Evolutionary conservation across 2,329 filamentous ascomycete species (phyloP).

Genomic region (Penicillium sp.): DNA sequence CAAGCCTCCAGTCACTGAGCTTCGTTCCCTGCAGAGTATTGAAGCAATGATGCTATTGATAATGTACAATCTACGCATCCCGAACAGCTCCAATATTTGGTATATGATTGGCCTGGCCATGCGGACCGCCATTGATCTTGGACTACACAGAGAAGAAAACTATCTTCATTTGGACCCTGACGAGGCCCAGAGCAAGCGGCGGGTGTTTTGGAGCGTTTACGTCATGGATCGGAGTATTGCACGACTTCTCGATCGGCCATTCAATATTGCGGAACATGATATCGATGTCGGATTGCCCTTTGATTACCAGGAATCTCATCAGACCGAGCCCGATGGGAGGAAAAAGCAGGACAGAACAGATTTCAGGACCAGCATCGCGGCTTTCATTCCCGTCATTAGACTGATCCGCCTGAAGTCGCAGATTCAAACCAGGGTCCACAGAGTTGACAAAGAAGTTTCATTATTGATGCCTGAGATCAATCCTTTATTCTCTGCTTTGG

Average conservation of each 20-base stretch:
- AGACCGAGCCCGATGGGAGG: background rate
- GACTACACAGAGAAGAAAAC: constrained; percentile 19
- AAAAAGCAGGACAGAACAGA: background rate
- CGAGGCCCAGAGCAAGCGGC: constrained; percentile 14
- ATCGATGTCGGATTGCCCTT: constrained; percentile 28
- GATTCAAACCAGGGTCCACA: constrained; percentile 14
- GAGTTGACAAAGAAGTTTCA: constrained; percentile 7
- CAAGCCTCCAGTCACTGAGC: constrained; percentile 4
- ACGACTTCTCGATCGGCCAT: constrained; percentile 30
- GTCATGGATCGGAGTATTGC: constrained; percentile 29
- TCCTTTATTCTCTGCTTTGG: constrained; percentile 10
- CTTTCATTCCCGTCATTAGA: constrained; percentile 11
- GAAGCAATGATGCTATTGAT: constrained; percentile 24
- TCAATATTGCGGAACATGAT: constrained; percentile 33
- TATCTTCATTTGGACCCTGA: constrained; percentile 13
- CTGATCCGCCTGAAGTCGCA: constrained; percentile 17
- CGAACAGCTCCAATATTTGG: constrained; percentile 23
- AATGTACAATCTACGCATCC: constrained; percentile 24
- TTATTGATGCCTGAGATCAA: constrained; percentile 7
- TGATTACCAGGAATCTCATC: constrained; percentile 11
- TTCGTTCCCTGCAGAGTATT: constrained; percentile 11
- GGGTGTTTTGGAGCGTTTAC: constrained; percentile 34
- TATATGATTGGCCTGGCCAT: constrained; percentile 24
- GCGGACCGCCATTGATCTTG: constrained; percentile 26
- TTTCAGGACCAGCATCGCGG: background rate